These are phyloP conservation scores for Elasticomyces elasticus DNA, from an alignment of 495 filamentous ascomycete genomes.

Conservation along the genomic window DNA sequence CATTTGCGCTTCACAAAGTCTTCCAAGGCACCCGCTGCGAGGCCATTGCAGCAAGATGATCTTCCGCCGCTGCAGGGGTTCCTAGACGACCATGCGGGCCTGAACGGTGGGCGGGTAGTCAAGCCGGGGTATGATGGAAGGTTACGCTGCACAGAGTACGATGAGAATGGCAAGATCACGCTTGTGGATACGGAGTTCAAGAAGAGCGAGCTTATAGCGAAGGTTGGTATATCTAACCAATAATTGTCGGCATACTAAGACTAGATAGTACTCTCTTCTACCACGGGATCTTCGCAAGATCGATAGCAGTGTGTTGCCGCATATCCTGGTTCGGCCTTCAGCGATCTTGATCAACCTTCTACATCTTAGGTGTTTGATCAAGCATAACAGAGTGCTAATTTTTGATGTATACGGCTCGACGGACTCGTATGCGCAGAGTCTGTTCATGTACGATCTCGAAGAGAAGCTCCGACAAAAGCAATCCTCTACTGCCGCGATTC, in stretches of 20 bases:
- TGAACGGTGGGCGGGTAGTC: constrained; percentile 46
- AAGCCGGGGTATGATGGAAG: constrained; percentile 72
- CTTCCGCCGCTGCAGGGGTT: constrained; percentile 39
- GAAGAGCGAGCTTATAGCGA: constrained; percentile 91
- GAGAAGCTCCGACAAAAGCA: constrained; percentile 50
- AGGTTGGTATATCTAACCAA: constrained; percentile 47
- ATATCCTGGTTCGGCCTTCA: constrained; percentile 87
- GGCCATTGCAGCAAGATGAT: constrained; percentile 37
- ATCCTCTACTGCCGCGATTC: constrained; percentile 26
- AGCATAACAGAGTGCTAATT: constrained; percentile 82
- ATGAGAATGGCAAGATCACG: constrained; percentile 87
- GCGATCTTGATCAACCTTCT: constrained; percentile 92
- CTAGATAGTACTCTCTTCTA: constrained; percentile 75
- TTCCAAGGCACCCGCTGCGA: background rate
- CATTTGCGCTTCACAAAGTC: constrained; percentile 3
- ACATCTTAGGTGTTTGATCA: constrained; percentile 87
- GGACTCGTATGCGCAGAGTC: constrained; percentile 86
- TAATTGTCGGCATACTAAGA: constrained; percentile 22
- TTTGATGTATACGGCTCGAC: constrained; percentile 95
- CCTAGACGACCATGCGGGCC: constrained; percentile 38
- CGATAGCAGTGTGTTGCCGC: constrained; percentile 92
- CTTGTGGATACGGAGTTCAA: constrained; percentile 92
- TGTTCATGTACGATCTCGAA: constrained; percentile 88
- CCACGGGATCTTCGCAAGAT: constrained; percentile 96
- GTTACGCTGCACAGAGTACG: constrained; percentile 88